These are phyloP conservation scores for Leccinum disarticulatum DNA, from an alignment of 768 basidiomycete species.

Conservation along the genomic window DNA sequence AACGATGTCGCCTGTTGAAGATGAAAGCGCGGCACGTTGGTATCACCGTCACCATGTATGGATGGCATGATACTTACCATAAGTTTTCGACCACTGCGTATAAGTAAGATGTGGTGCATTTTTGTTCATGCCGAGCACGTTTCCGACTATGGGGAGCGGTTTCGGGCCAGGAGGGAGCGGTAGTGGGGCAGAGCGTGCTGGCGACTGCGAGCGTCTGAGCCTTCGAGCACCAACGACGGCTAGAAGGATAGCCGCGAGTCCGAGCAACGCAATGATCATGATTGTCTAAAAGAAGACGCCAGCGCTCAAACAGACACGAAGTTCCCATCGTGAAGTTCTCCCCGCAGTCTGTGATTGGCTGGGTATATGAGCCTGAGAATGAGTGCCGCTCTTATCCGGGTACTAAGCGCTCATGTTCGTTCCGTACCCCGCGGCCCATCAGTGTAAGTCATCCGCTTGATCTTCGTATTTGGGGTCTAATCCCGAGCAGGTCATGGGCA, in stretches of 20 bases:
- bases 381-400: too few species aligned
- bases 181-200: background rate
- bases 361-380: background rate
- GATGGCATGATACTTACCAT: conserved; percentile 10
- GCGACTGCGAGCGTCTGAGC: background rate
- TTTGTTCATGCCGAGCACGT: conserved; percentile 10
- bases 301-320: background rate
- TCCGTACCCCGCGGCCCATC: too few species aligned
- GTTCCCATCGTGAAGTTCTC: background rate
- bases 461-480: too few species aligned
- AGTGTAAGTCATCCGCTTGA: too few species aligned
- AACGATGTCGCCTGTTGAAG: background rate
- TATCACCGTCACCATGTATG: too few species aligned
- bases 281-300: background rate
- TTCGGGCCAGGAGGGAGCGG: conserved; percentile 21
- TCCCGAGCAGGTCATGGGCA: too few species aligned
- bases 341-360: background rate
- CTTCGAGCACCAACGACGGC: background rate
- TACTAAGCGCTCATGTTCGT: too few species aligned
- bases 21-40: background rate
- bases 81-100: conserved; percentile 20
- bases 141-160: conserved; percentile 16
- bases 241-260: conserved; percentile 3
- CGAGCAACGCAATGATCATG: background rate
- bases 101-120: conserved; percentile 14